Base-by-base conservation (phyloP, 169 alveolate species). In the Plasmodium gonderi region DNA sequence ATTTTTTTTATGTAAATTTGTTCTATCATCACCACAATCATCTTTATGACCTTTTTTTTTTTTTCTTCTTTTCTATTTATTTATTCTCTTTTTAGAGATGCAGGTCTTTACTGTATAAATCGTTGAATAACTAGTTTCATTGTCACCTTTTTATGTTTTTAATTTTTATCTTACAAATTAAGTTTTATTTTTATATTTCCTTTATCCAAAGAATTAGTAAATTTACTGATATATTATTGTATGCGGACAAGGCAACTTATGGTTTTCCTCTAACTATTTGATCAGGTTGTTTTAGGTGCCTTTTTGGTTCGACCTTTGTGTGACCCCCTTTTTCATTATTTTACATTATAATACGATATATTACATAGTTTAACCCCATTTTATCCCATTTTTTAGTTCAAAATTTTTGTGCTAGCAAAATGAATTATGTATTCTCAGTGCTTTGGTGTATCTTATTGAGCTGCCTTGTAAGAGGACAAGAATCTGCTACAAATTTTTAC, bases 401-500 rank as follows among this genome's bases (percentile, higher is more conserved):
- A 17, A 29, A 23, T 60, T 76, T 67, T 31, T 11, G 31, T 81
- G 26, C 42, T 29, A 72, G 40, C 64, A 69, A 80, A 72, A 83
- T 83, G 92, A 44, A 69, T 69, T 74, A 83, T 83, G 54, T 83
- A 83, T 69, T 83, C 42, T 20, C 36, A 38, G 17, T 47, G 23
- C 38, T 83, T n/a, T 83, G 74, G 65, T 83, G 64, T 33, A 36
- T 49, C 12, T 26, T 83, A 36, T 49, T 83, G 60, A 83, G 77
- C 14, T 83, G 69, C 67, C 17, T 51, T 75, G 80, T 49, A 38
- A 87, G 64, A 17, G 90, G 93, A 20, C 93, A 87, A 87, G 93
- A 87, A 76, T 87, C 93, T 31, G 95, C 97, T 7, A 77, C 95
- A 9, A 94, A 93, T 79, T 95, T 95, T 75, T 93, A 95, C 29